Evolutionary conservation across 2,329 filamentous ascomycete genomes (phyloP).

Genomic region (Clonostachys sp.): DNA sequence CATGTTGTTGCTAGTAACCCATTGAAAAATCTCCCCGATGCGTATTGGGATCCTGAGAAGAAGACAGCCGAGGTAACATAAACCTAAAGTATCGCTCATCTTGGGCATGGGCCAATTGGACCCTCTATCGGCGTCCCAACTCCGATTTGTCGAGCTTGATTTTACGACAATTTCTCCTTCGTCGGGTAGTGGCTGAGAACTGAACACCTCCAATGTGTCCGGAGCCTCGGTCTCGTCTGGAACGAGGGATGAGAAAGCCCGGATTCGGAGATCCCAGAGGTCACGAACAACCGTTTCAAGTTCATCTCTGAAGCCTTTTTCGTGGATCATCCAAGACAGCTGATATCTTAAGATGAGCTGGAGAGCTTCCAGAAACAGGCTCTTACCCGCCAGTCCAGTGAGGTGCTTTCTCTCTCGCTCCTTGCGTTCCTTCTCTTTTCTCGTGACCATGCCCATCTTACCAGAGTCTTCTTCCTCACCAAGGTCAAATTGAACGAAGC

Average conservation of each 20-base stretch:
- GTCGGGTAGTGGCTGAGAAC: constrained; percentile 24
- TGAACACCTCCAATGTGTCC: constrained; percentile 21
- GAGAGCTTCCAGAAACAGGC: constrained; percentile 77
- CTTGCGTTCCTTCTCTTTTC: constrained; percentile 53
- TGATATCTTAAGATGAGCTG: constrained; percentile 85
- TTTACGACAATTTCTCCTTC: not conserved
- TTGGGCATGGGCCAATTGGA: constrained; percentile 55
- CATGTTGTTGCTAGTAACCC: constrained; percentile 63
- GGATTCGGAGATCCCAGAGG: constrained; percentile 73
- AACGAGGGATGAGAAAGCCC: constrained; percentile 33
- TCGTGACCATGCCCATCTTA: constrained; percentile 47
- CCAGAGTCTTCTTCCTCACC: constrained; percentile 71
- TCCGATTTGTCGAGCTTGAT: not conserved
- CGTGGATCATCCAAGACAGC: constrained; percentile 65
- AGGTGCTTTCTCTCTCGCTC: constrained; percentile 52
- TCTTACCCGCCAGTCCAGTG: constrained; percentile 62
- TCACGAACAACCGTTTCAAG: constrained; percentile 78
- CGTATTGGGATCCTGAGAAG: constrained; percentile 74
- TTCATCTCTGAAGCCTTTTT: constrained; percentile 63
- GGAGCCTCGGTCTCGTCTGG: constrained; percentile 9
- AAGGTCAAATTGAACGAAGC: constrained; percentile 49
- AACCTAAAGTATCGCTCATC: constrained; percentile 67
- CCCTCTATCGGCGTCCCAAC: constrained; percentile 27
- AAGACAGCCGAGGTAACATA: constrained; percentile 77
- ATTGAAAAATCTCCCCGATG: constrained; percentile 66